Percentiles rank a stretch among this genome's conserved stretches.
Evolutionary conservation across 352 stramenopile species (phyloP).

Genomic region (Pythium plurisporium): DNA sequence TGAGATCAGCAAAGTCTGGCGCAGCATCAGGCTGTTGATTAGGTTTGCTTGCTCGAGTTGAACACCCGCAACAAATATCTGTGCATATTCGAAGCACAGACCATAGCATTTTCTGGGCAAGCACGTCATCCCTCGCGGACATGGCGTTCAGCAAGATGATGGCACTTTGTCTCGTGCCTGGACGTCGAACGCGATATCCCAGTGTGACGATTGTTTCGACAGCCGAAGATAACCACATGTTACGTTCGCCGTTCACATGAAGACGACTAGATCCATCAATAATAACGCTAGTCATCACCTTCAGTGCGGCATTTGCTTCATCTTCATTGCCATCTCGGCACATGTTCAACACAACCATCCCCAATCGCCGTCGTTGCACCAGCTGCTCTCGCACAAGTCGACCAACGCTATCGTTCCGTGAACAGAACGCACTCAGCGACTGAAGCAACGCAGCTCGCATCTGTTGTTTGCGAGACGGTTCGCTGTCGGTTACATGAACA

Average conservation of each 20-base stretch:
- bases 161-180: not conserved
- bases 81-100: constrained; percentile 53
- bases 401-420: constrained; percentile 2
- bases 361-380: constrained; percentile 2
- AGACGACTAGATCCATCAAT: not conserved
- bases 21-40: not conserved
- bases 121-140: not conserved
- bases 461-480: not conserved
- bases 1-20: constrained; percentile 13
- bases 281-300: constrained; percentile 8
- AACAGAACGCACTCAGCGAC: not conserved
- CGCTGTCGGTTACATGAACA: not conserved
- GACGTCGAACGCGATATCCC: constrained; percentile 10
- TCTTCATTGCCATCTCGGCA: constrained; percentile 1
- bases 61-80: constrained; percentile 48
- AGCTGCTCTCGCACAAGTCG: constrained; percentile 13
- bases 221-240: not conserved
- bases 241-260: not conserved
- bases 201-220: constrained; percentile 12
- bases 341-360: constrained; percentile 9
- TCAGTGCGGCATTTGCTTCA: constrained; percentile 1
- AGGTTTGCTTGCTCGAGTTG: not conserved
- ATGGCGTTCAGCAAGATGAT: constrained; percentile 20
- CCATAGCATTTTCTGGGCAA: constrained; percentile 31
- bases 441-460: not conserved